Evolutionary conservation across 768 basidiomycete species (phyloP).

Genomic region (Pleurotus tuoliensis): DNA sequence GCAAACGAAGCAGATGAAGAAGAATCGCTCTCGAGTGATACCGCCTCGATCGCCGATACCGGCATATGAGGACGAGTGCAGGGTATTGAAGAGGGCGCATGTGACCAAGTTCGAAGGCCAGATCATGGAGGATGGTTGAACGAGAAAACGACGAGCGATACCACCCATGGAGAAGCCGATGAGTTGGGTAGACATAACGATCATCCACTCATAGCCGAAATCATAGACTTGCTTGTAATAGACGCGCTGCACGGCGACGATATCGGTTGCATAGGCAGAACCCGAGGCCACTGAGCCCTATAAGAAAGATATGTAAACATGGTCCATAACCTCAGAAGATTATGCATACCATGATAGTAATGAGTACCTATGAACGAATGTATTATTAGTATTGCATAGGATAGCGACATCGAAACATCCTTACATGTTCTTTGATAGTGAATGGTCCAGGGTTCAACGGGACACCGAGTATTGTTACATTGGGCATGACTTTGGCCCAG

Average conservation of each 20-base stretch:
- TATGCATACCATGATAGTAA: conserved; percentile 37
- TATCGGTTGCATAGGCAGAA: conserved; percentile 70
- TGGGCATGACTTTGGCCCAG: conserved; percentile 51
- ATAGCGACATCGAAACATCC: conserved; percentile 38
- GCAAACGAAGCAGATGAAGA: conserved; percentile 52
- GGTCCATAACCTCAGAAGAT: not conserved
- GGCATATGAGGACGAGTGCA: conserved; percentile 64
- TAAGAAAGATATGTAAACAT: not conserved
- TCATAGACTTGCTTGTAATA: conserved; percentile 60
- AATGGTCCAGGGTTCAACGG: conserved; percentile 74
- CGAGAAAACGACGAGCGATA: conserved; percentile 66
- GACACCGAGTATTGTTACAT: conserved; percentile 53
- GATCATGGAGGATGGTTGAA: conserved; percentile 58
- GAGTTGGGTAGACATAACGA: conserved; percentile 64
- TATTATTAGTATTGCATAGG: conserved; percentile 17
- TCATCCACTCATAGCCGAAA: conserved; percentile 68
- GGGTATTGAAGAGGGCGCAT: conserved; percentile 72
- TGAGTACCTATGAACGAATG: conserved; percentile 38
- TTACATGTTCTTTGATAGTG: conserved; percentile 73
- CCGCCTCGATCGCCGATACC: conserved; percentile 61
- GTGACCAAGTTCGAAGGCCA: conserved; percentile 71
- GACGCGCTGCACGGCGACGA: conserved; percentile 63
- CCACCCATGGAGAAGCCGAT: conserved; percentile 81
- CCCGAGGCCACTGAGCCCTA: conserved; percentile 54
- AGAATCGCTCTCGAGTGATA: conserved; percentile 67